These are phyloP conservation scores for Scedosporium apiospermum DNA, from an alignment of 2,329 filamentous ascomycete genomes.

Conservation along the genomic window DNA sequence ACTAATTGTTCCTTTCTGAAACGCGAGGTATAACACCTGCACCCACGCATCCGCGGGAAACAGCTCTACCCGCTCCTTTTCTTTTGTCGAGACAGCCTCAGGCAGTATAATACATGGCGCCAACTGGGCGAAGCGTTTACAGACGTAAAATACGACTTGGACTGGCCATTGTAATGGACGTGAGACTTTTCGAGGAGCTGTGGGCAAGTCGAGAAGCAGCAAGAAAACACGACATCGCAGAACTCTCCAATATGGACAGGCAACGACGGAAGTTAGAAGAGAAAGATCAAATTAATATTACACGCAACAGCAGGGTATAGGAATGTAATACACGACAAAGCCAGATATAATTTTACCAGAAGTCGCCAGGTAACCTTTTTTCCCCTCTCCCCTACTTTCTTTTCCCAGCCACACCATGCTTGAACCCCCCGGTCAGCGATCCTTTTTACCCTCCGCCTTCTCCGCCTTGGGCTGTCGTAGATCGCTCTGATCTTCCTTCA, in stretches of 20 bases:
- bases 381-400: too few species aligned
- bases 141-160: neutral
- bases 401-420: neutral
- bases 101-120: neutral
- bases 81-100: neutral
- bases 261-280: neutral
- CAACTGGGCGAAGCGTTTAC: neutral
- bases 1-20: neutral
- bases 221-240: too few species aligned
- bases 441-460: slow-evolving; percentile 39
- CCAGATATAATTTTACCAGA: neutral
- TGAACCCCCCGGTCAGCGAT: slow-evolving; percentile 21
- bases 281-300: neutral
- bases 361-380: too few species aligned
- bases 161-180: too few species aligned
- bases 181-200: too few species aligned
- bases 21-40: neutral
- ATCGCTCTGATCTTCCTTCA: slow-evolving; percentile 66
- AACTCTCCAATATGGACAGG: too few species aligned
- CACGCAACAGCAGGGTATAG: neutral
- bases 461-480: slow-evolving; percentile 31
- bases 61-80: neutral
- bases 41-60: neutral
- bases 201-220: too few species aligned
- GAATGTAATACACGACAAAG: neutral